A percentile compares a stretch with the other conserved stretches of the same genome.
These are phyloP conservation scores for Xylaria hypoxylon DNA, from an alignment of 2,329 filamentous ascomycete genomes.

Conservation along the genomic window DNA sequence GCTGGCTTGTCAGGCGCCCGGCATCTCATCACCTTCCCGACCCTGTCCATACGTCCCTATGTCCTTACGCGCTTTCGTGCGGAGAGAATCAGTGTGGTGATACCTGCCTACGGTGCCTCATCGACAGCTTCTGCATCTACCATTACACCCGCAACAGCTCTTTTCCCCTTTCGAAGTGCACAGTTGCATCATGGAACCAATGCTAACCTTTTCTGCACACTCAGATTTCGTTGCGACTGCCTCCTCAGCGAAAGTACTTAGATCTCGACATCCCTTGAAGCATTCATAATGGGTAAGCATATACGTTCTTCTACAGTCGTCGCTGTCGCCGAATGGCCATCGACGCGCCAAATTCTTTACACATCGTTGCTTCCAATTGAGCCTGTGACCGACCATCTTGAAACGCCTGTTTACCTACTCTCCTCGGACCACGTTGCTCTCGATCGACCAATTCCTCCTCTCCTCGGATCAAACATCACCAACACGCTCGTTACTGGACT, in stretches of 20 bases:
- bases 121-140: slow-evolving; percentile 15
- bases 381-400: slow-evolving; percentile 24
- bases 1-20: slow-evolving; percentile 15
- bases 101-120: slow-evolving; percentile 7
- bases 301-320: slow-evolving; percentile 47
- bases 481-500: slow-evolving; percentile 46
- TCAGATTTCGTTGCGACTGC: slow-evolving; percentile 47
- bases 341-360: slow-evolving; percentile 43
- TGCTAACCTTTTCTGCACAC: slow-evolving; percentile 45
- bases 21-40: slow-evolving; percentile 20
- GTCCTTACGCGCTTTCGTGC: slow-evolving; percentile 20
- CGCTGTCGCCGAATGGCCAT: slow-evolving; percentile 40
- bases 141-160: slow-evolving; percentile 5
- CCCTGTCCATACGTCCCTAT: background rate
- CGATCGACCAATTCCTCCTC: slow-evolving; percentile 28
- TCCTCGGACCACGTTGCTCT: slow-evolving; percentile 20
- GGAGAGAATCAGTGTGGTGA: slow-evolving; percentile 22
- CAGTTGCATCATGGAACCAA: slow-evolving; percentile 11
- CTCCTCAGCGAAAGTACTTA: slow-evolving; percentile 45
- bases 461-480: slow-evolving; percentile 43
- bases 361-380: slow-evolving; percentile 39
- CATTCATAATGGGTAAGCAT: slow-evolving; percentile 62
- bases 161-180: slow-evolving; percentile 27
- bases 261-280: slow-evolving; percentile 47
- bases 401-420: slow-evolving; percentile 30